A percentile compares a stretch with the other conserved stretches of the same genome.
These are phyloP conservation scores for Babesia ovis DNA, from an alignment of 169 alveolate genomes.

Conservation along the genomic window DNA sequence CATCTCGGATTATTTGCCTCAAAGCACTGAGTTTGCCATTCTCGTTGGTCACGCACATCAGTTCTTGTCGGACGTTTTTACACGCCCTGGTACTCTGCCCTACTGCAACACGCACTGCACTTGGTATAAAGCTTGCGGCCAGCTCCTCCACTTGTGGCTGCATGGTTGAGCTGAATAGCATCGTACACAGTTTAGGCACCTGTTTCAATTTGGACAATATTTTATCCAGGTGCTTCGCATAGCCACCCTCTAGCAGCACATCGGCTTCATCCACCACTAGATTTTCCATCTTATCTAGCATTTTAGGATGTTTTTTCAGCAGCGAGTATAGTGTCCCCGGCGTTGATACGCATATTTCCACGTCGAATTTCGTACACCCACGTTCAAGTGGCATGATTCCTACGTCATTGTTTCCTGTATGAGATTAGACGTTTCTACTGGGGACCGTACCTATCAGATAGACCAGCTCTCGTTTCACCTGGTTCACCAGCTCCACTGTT, in stretches of 20 bases:
- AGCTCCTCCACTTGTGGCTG: slow-evolving; percentile 51
- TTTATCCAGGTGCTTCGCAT: slow-evolving; percentile 44
- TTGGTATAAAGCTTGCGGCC: slow-evolving; percentile 40
- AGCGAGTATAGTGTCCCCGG: slow-evolving; percentile 45
- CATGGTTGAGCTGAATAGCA: slow-evolving; percentile 61
- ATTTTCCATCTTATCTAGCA: slow-evolving; percentile 85
- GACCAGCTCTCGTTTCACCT: slow-evolving; percentile 88
- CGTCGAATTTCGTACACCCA: slow-evolving; percentile 17
- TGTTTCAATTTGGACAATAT: slow-evolving; percentile 20
- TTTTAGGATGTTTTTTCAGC: slow-evolving; percentile 39
- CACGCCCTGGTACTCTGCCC: slow-evolving; percentile 66
- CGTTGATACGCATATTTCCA: slow-evolving; percentile 48
- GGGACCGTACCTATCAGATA: slow-evolving; percentile 44
- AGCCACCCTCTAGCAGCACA: slow-evolving; percentile 86
- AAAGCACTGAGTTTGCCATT: slow-evolving; percentile 69
- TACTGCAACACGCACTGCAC: slow-evolving; percentile 41
- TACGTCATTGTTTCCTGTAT: slow-evolving; percentile 26
- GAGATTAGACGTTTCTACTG: background rate
- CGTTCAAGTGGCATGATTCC: slow-evolving; percentile 42
- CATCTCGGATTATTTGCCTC: slow-evolving; percentile 74
- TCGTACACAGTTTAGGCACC: slow-evolving; percentile 12
- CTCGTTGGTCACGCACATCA: slow-evolving; percentile 76
- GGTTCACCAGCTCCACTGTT: slow-evolving; percentile 96
- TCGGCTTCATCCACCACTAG: slow-evolving; percentile 98
- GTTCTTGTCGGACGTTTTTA: slow-evolving; percentile 73